Base-by-base conservation (phyloP, 2,329 filamentous ascomycete species). In the Ceratocystis eucalypticola region DNA sequence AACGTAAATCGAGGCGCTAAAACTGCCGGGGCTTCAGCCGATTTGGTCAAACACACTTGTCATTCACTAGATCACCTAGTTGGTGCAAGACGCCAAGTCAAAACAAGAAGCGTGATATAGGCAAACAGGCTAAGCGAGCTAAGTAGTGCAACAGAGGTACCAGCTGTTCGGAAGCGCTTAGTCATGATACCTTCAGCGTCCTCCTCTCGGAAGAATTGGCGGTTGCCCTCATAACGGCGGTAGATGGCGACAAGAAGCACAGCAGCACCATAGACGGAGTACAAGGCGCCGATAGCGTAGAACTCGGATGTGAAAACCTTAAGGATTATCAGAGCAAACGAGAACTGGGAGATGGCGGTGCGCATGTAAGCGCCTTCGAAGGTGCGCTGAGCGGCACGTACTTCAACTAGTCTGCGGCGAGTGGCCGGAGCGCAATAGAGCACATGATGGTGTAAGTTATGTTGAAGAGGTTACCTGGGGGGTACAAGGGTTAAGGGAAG, bases 241-340 rank as follows among this genome's bases (percentile, higher is more conserved):
- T 95, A 95, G 65, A 91, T 79, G 71, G 91, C 88, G 68, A 95
- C 90, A 30, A 89, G 80, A 73, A 97, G 79, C 61, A 99, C 84
- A 5, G 90, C 89, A 2, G 87, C 86, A 12, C 93, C 94, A 73
- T 97, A 97, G 62, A 91, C 86, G 55, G 94, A 92, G 74, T 96
- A 96, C 41, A 99, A 80, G 5, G 94, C 94, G n/a, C 94, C 94
- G 69, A 96, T 96, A 71, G 88, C 86, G 77, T 97, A 97, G 79
- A 99, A 97, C 74, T 97, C 94, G 64, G 87, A 84, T 7, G 91
- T 96, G 78, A 99, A 97, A 76, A 99, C 95, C 78, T 95, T 96
- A 71, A 96, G 84, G 64, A 99, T 89, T 69, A 99, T 87, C 62
- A 99, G 85, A 22, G 93, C 87, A 75, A 99, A 97, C 66, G 89